These are phyloP conservation scores for Arthrinium puccinioides DNA, from an alignment of 2,329 filamentous ascomycete genomes.

Conservation along the genomic window DNA sequence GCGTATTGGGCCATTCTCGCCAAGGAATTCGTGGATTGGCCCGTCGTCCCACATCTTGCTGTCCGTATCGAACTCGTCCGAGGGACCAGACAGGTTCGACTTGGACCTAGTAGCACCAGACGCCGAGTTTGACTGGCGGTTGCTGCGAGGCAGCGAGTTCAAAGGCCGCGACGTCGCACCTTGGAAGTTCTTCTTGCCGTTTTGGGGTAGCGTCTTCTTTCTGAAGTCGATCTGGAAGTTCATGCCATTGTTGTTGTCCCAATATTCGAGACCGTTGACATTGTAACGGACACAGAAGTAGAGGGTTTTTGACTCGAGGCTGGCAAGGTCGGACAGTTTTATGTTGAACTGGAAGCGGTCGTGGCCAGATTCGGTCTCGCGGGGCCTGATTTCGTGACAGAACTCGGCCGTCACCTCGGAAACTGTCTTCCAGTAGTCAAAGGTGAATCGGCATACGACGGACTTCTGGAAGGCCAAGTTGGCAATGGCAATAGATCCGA, in stretches of 20 bases:
- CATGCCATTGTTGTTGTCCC: constrained; percentile 83
- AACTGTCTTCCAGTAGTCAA: constrained; percentile 98
- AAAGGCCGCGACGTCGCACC: constrained; percentile 42
- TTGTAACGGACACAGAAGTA: constrained; percentile 87
- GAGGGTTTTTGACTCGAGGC: constrained; percentile 87
- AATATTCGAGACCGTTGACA: constrained; percentile 78
- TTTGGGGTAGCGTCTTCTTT: constrained; percentile 64
- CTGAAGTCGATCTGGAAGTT: constrained; percentile 95
- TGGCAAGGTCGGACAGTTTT: constrained; percentile 82
- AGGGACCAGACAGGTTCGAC: constrained; percentile 47
- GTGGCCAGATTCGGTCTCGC: constrained; percentile 57
- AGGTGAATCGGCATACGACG: constrained; percentile 87
- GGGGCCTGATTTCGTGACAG: constrained; percentile 66
- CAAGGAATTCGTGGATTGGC: constrained; percentile 54
- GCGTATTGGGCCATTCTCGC: constrained; percentile 57
- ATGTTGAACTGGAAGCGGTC: constrained; percentile 94
- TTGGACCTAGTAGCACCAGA: constrained; percentile 36
- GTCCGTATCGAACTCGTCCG: constrained; percentile 66
- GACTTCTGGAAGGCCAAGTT: constrained; percentile 87
- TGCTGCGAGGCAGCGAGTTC: constrained; percentile 60
- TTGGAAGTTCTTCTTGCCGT: constrained; percentile 46
- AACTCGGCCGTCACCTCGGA: constrained; percentile 91
- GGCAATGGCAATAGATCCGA: constrained; percentile 76
- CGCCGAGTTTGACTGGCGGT: constrained; percentile 38
- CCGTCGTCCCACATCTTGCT: constrained; percentile 46